Conservation (phyloP, 1,284 basidiomycete genomes). For the Fomitopsis betulina region DNA sequence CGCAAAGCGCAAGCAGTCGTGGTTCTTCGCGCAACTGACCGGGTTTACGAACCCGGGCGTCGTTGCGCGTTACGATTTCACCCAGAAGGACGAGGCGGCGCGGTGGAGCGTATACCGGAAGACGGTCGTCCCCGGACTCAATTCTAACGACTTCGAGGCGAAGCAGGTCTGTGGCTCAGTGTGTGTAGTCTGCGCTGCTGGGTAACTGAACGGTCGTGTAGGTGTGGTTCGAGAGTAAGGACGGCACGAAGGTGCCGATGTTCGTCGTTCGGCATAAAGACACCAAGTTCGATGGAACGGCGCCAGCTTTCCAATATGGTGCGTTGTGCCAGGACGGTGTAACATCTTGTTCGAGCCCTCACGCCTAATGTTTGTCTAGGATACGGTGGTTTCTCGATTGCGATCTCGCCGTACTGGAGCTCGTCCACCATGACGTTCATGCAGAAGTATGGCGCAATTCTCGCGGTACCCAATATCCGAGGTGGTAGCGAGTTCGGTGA, state of each 20-base stretch:
- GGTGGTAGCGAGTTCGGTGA: conserved; percentile 88
- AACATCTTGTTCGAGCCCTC: not conserved
- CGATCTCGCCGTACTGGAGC: conserved; percentile 71
- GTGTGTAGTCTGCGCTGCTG: not conserved
- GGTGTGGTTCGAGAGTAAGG: conserved; percentile 78
- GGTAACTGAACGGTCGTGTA: conserved; percentile 15
- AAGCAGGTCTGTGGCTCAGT: conserved; percentile 44
- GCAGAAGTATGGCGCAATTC: conserved; percentile 67
- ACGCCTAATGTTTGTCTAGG: conserved; percentile 32
- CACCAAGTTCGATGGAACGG: conserved; percentile 70
- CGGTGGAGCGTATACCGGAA: conserved; percentile 58
- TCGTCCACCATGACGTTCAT: conserved; percentile 74
- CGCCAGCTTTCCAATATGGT: conserved; percentile 80
- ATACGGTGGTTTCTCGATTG: conserved; percentile 77
- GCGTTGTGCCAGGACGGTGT: conserved; percentile 13
- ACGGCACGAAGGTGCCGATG: conserved; percentile 84
- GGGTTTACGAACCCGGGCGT: conserved; percentile 77
- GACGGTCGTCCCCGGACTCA: conserved; percentile 62
- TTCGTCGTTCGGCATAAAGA: conserved; percentile 79
- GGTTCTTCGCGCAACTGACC: conserved; percentile 65
- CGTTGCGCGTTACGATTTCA: conserved; percentile 60
- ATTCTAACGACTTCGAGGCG: conserved; percentile 67
- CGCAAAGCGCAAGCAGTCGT: conserved; percentile 52
- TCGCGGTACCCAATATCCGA: conserved; percentile 74
- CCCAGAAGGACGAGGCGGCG: conserved; percentile 36